Base-by-base conservation (phyloP, 306 rosid genomes). In the Acacia acuminata region DNA sequence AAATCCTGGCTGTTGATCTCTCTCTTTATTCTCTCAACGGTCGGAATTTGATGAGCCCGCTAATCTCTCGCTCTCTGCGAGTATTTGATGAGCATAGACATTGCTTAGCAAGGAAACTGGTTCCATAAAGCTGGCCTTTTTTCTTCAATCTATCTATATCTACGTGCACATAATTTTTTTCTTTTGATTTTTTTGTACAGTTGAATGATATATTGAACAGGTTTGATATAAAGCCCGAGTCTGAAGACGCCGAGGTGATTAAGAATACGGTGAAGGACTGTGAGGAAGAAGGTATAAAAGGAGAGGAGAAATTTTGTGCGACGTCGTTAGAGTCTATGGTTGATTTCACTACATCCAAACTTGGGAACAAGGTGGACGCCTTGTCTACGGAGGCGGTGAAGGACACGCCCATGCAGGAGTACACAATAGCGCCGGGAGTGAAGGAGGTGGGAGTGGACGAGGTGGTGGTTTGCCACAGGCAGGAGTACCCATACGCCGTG, bases 321-420 rank as follows among this genome's bases (percentile, higher is more conserved):
- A 95, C 95, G 27, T 95, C 98, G 2, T 81, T 93, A 1, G 98
- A 94, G 66, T 93, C 97, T 0, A 93, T 94, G 98, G 75, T 93
- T 14, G 98, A 93, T 74, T 93, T 89, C 47, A 85, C 85, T 82
- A 88, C 86, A 16, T 91, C 93, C 3, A 89, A 80, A 85, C 91
- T 94, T 3, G 97, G 97, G 3, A 88, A 76, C 44, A 71, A 86
- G 0, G 86, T 90, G 61, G 55, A 68, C 9, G 90, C 84, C 17
- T 17, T 93, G 6, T 93, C 98, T 2, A 94, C 97, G 0, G 90
- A 89, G 80, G 91, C 80, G 4, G 89, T 74, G 1, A 82, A 78
- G 16, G 90, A 91, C 9, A 81, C 86, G 0, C 14, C 27, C 20
- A 10, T 73, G 42, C 91, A 93, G 50, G 80, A 66, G 4, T 91